Percentiles rank a stretch among this genome's conserved stretches.
phyloP scores from a whole-genome alignment of 169 alveolate species.

The Eimeria nieschulzi region DNA sequence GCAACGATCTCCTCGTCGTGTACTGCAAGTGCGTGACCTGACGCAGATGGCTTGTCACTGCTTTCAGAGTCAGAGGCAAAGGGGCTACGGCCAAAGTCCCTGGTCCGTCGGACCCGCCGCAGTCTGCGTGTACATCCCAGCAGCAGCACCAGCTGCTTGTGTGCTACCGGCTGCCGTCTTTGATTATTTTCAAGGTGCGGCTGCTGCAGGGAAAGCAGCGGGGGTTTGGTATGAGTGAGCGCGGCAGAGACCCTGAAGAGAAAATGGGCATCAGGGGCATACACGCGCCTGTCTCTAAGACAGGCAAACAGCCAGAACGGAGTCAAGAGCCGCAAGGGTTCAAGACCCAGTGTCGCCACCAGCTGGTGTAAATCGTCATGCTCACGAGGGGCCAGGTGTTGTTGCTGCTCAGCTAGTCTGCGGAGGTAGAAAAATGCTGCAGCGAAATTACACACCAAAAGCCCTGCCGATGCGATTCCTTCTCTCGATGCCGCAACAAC shows the following conservation, averaged over 20 bases:
- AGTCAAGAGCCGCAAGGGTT: slow-evolving; percentile 38
- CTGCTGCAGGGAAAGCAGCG: slow-evolving; percentile 18
- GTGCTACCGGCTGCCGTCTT: background rate
- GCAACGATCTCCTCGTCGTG: slow-evolving; percentile 36
- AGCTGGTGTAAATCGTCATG: slow-evolving; percentile 13
- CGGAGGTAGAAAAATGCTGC: slow-evolving; percentile 57
- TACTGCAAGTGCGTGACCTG: slow-evolving; percentile 48
- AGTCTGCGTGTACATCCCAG: slow-evolving; percentile 53
- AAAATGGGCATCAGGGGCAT: slow-evolving; percentile 43
- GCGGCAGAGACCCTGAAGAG: slow-evolving; percentile 65
- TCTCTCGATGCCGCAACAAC: slow-evolving; percentile 46
- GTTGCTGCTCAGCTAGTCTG: background rate
- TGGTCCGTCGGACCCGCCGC: slow-evolving; percentile 50
- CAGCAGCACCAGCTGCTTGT: slow-evolving; percentile 40
- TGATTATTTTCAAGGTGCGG: background rate
- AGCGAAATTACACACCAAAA: slow-evolving; percentile 44
- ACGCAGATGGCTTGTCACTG: slow-evolving; percentile 3
- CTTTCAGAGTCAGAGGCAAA: slow-evolving; percentile 44
- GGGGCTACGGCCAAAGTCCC: background rate
- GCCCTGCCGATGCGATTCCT: slow-evolving; percentile 9
- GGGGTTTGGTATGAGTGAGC: slow-evolving; percentile 34
- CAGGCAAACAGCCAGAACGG: slow-evolving; percentile 61
- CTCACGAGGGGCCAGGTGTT: background rate
- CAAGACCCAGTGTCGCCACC: slow-evolving; percentile 17
- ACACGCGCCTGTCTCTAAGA: slow-evolving; percentile 56